Base-by-base conservation (phyloP, 805 yeast genomes). In the Saccharomycopsis malanga region DNA sequence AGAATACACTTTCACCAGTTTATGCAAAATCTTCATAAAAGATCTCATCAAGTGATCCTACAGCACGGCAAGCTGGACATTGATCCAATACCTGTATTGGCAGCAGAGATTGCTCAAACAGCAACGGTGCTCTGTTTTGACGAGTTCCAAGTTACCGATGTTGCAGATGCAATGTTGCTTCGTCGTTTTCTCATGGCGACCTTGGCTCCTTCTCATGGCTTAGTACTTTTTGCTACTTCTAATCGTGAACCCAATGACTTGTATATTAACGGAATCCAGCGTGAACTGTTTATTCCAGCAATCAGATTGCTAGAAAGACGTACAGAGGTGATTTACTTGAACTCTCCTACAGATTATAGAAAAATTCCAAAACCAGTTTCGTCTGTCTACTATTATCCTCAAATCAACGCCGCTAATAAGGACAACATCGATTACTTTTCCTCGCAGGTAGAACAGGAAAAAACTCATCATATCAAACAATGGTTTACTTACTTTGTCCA, bases 71-170 rank as follows among this genome's bases (percentile, higher is more conserved):
- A 69, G 54, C 34, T 71, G 69, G 88, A 83, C 54, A 66, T 83
- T 45, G 97, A 89, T 58, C 82, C 89, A 2, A 81, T 89, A 43
- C 96, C 96, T 2, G 63, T 78, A 29, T 66, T 88, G 30, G 96
- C 97, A 0, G 79, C 81, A 51, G 95, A 87, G 57, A 77, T 93
- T 47, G 85, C 97, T 1, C 74, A 74, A 53, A 70, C 73, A 42
- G 73, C 93, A 3, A 82, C 91, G 1, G 79, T 93, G 1, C 64
- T 93, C 50, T 93, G 98, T 63, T 87, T 93, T 61, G 98, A 93
- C 66, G 98, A 93, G 66, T 91, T 93, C 61, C 98, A 93, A 65
- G 98, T 93, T 37, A 87, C 96, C 0, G 98, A 93, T 63, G 97
- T 93, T 25, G 98, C 98, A 0, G 98, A 93, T 64, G 98, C 98